Conservation (phyloP, 2,329 filamentous ascomycete species). For the Penicillium frequentans region DNA sequence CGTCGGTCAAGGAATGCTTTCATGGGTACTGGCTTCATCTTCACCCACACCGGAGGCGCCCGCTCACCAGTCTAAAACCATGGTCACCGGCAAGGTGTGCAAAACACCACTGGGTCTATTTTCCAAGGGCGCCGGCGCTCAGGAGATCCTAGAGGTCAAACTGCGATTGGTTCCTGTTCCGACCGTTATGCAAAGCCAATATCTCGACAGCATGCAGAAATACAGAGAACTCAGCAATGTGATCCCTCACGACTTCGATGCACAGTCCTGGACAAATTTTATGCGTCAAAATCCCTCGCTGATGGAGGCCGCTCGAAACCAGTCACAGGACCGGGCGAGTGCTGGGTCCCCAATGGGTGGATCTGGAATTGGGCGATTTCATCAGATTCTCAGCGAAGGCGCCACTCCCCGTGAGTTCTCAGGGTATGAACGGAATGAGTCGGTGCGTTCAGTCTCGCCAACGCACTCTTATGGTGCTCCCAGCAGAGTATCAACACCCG, state of each 20-base stretch:
- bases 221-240: constrained; percentile 60
- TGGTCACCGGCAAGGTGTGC: constrained; percentile 84
- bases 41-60: constrained; percentile 56
- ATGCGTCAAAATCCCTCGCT: constrained; percentile 66
- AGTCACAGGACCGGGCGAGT: constrained; percentile 24
- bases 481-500: constrained; percentile 42
- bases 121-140: constrained; percentile 62
- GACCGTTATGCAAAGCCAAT: constrained; percentile 62
- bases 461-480: constrained; percentile 35
- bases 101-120: constrained; percentile 84
- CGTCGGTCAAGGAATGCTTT: constrained; percentile 94
- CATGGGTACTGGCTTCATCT: constrained; percentile 69
- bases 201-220: constrained; percentile 60
- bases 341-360: constrained; percentile 38
- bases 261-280: constrained; percentile 75
- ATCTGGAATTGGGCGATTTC: constrained; percentile 46
- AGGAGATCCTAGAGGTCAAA: constrained; percentile 90
- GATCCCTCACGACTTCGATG: constrained; percentile 64
- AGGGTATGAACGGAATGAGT: constrained; percentile 27
- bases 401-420: constrained; percentile 44
- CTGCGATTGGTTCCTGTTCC: constrained; percentile 79
- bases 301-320: constrained; percentile 25
- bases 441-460: constrained; percentile 39
- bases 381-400: constrained; percentile 46
- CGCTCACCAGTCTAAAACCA: constrained; percentile 62